Conservation (phyloP, 1,284 basidiomycete species). For the Xanthoconium separans region DNA sequence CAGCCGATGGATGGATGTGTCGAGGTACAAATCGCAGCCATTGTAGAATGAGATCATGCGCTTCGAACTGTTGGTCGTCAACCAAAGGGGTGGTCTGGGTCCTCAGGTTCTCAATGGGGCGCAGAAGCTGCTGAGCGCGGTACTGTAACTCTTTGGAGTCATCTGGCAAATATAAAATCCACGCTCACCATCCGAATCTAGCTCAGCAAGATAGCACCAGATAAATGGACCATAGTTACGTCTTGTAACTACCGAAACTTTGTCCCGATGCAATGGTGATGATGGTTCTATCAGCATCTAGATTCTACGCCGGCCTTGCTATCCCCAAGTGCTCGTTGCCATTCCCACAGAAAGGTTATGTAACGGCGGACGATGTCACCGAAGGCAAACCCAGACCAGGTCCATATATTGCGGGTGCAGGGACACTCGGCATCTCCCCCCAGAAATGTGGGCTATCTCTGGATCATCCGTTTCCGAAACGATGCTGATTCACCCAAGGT, state of each 20-base stretch:
- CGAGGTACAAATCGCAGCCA: not conserved
- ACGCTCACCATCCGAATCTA: slow-evolving; percentile 17
- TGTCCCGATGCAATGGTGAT: not conserved
- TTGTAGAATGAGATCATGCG: slow-evolving; percentile 56
- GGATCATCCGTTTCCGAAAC: not conserved
- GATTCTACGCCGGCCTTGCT: slow-evolving; percentile 62
- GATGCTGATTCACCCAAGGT: slow-evolving; percentile 39
- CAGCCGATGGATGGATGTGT: not conserved
- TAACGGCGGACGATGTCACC: slow-evolving; percentile 74
- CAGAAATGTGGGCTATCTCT: slow-evolving; percentile 44
- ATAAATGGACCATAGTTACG: slow-evolving; percentile 76
- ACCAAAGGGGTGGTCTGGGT: slow-evolving; percentile 47
- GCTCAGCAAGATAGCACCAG: slow-evolving; percentile 34
- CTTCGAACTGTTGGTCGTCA: slow-evolving; percentile 59
- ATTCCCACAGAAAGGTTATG: slow-evolving; percentile 51
- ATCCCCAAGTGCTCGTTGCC: slow-evolving; percentile 59
- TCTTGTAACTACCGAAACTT: slow-evolving; percentile 47
- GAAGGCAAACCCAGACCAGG: slow-evolving; percentile 81
- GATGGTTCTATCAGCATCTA: slow-evolving; percentile 50
- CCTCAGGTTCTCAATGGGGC: slow-evolving; percentile 57
- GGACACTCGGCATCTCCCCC: slow-evolving; percentile 47
- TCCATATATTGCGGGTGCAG: slow-evolving; percentile 71
- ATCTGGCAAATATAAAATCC: not conserved
- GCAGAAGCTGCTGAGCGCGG: slow-evolving; percentile 44
- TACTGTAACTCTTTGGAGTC: slow-evolving; percentile 32